Evolutionary conservation across 495 filamentous ascomycete species (phyloP).

Genomic region (Sordaria brevicollis): DNA sequence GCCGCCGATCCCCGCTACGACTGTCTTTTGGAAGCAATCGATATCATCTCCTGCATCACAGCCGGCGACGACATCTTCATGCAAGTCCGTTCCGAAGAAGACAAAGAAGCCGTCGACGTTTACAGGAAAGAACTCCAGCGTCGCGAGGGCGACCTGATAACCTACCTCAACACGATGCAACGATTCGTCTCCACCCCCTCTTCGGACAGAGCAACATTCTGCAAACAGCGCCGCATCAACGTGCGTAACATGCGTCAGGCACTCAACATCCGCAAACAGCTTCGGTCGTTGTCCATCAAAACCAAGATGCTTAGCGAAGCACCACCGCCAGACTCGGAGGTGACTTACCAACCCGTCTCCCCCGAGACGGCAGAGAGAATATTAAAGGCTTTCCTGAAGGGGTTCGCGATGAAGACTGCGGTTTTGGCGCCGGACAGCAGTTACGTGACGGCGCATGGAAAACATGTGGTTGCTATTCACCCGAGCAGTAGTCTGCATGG

Average conservation of each 20-base stretch:
- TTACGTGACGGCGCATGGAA: conserved; percentile 74
- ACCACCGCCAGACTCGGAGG: conserved; percentile 35
- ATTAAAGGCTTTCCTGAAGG: conserved; percentile 70
- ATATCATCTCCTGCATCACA: conserved; percentile 81
- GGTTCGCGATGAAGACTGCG: conserved; percentile 76
- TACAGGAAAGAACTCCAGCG: conserved; percentile 64
- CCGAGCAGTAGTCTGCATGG: conserved; percentile 79
- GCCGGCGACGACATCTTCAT: conserved; percentile 80
- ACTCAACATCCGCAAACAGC: conserved; percentile 75
- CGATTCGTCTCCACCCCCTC: conserved; percentile 61
- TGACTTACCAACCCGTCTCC: conserved; percentile 31
- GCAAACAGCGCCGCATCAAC: conserved; percentile 64
- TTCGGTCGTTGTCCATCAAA: conserved; percentile 51
- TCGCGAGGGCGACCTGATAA: conserved; percentile 83
- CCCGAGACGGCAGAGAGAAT: conserved; percentile 48
- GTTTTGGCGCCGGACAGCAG: conserved; percentile 71
- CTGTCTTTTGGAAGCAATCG: conserved; percentile 75
- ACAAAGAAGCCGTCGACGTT: conserved; percentile 62
- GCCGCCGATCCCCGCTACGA: conserved; percentile 57
- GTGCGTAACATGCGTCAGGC: conserved; percentile 69
- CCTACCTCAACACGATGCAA: conserved; percentile 73
- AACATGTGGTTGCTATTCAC: conserved; percentile 81
- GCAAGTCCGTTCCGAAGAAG: conserved; percentile 70
- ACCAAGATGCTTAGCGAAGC: conserved; percentile 34
- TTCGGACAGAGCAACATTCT: conserved; percentile 65